phyloP scores from a whole-genome alignment of 805 yeast species.

The Myxozyma monticola region DNA sequence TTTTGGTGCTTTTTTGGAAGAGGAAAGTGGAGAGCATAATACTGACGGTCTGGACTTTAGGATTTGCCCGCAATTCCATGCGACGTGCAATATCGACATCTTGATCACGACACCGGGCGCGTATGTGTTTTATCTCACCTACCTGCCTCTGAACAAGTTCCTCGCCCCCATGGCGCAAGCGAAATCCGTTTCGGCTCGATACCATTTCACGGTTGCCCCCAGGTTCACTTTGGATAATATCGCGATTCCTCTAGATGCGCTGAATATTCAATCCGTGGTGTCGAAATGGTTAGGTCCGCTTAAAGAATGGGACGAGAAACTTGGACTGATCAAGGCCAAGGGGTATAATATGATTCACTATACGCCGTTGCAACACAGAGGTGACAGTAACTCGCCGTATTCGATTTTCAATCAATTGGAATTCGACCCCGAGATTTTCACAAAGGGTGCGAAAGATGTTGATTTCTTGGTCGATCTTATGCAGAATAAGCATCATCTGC shows the following conservation, averaged over 20 bases:
- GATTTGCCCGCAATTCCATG: constrained; percentile 55
- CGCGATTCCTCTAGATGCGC: constrained; percentile 69
- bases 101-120: constrained; percentile 74
- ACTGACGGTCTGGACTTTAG: background rate
- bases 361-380: constrained; percentile 88
- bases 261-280: constrained; percentile 79
- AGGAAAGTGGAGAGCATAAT: too few species aligned
- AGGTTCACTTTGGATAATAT: constrained; percentile 57
- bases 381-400: constrained; percentile 89
- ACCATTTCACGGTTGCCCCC: constrained; percentile 76
- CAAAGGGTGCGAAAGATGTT: constrained; percentile 55
- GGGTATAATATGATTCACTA: constrained; percentile 96
- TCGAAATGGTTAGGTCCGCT: constrained; percentile 88
- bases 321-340: constrained; percentile 61
- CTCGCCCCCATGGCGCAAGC: constrained; percentile 29
- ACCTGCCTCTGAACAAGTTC: constrained; percentile 40
- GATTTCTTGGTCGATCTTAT: constrained; percentile 49
- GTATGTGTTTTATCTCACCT: constrained; percentile 70
- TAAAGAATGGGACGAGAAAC: constrained; percentile 65
- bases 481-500: constrained; percentile 57
- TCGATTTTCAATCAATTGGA: constrained; percentile 82
- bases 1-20: too few species aligned
- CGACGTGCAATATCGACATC: constrained; percentile 62
- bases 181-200: constrained; percentile 54
- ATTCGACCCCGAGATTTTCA: constrained; percentile 70